Evolutionary conservation across 345 rosid species (phyloP).

Genomic region (Adansonia digitata): DNA sequence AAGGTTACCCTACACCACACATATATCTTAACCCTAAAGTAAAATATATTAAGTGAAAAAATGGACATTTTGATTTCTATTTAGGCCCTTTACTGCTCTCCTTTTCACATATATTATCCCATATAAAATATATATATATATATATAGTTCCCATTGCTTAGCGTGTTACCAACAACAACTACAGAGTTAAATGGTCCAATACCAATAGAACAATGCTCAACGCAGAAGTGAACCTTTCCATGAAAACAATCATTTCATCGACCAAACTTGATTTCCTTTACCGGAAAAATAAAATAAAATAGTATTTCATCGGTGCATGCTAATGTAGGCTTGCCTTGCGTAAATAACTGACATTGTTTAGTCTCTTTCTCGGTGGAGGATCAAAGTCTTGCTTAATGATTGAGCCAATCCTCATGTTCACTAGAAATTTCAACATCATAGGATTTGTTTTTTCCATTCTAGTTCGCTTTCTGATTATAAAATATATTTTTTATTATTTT

Average conservation of each 20-base stretch:
- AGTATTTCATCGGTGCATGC: slow-evolving; percentile 1
- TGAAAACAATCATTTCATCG: not conserved
- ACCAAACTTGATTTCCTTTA: not conserved
- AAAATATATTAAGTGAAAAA: not conserved
- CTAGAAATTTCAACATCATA: not conserved
- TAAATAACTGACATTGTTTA: not conserved
- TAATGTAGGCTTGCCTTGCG: not conserved
- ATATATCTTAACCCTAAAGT: not conserved
- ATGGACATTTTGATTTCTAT: not conserved
- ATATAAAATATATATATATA: too few relatives aligned
- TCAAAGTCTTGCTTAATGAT: not conserved
- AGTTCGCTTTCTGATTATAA: not conserved
- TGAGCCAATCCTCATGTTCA: not conserved
- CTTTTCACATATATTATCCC: too few relatives aligned
- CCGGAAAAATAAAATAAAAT: not conserved
- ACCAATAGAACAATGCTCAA: not conserved
- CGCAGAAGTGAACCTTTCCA: not conserved
- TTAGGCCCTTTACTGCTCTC: not conserved
- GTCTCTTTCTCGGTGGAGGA: not conserved
- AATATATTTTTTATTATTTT: too few relatives aligned
- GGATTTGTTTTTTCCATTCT: not conserved
- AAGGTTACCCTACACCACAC: not conserved
- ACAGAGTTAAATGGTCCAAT: not conserved
- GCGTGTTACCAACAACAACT: slow-evolving; percentile 7
- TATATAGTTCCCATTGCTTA: not conserved